Evolutionary conservation across 2,329 filamentous ascomycete genomes (phyloP), one percentile per base, ranked within the genome.

Genomic region (Dendrostoma leiphaemia): DNA sequence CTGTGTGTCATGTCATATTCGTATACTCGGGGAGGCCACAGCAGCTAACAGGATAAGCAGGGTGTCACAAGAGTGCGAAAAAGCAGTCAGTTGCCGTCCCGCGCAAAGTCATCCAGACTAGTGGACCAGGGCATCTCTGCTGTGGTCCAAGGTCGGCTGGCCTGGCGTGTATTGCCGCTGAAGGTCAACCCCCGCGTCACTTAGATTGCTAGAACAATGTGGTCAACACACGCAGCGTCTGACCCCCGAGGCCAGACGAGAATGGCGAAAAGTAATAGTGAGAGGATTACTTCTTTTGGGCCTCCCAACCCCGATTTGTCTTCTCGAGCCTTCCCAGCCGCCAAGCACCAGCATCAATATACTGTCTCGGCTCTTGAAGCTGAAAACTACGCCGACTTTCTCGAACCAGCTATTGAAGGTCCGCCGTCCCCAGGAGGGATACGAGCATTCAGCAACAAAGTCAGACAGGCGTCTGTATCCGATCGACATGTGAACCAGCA

Each of bases 381-480:
- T 29, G 55, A 61, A 51, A 62, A 60, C 60, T 59, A 69, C 34
- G 63, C 70, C 56, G 76, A 80, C 54, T 71, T 81, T 51, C 68
- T 86, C 54, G 81, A 79, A 55, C 81, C 83, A 46, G 77, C 83
- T 57, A 69, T 85, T 53, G 81, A 86, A 61, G 80, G 80, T 17
- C 82, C 83, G 37, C 82, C 83, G 0, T 86, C 83, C 31, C 81
- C 83, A 26, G 78, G 82, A 62, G 76, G 76, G 58, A 76, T 84
- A 61, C 78, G 82, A 60, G 80, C 80, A 54, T 72, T 84, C 49
- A 83, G 74, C 65, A 78, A 79, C 65, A 79, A 84, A 68, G 78
- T 83, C 75, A 83, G 78, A 66, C 74, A 76, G 63, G 73, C 75
- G 23, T 80, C 81, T 23, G 71, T 74, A 51, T 66, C 68, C 56